Conservation (phyloP, 352 stramenopile genomes). For the Pythium guiyangense region DNA sequence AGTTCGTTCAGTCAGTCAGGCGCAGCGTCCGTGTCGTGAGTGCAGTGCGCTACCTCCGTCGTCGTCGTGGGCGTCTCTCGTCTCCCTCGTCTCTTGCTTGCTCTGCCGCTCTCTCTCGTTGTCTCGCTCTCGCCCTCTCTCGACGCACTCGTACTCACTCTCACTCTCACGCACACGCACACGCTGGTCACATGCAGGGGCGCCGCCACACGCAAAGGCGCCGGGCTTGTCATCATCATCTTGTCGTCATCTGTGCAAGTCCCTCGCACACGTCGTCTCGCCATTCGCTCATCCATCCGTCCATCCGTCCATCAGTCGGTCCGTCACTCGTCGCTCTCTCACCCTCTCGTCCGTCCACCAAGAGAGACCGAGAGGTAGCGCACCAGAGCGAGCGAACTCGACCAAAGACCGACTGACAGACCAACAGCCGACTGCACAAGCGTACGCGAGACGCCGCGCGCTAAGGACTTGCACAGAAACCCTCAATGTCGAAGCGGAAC, state of each 20-base stretch:
- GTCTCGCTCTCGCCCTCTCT: neutral
- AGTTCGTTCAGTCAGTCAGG: neutral
- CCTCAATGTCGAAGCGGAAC: constrained; percentile 82
- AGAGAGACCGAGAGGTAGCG: neutral
- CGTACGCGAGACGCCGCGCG: constrained; percentile 3
- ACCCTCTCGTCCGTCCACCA: neutral
- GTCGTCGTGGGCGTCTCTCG: neutral
- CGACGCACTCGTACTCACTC: constrained; percentile 2
- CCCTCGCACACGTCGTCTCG: constrained; percentile 17
- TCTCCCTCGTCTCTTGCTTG: neutral
- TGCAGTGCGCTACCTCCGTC: neutral
- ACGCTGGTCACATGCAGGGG: constrained; percentile 1
- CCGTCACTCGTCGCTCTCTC: neutral
- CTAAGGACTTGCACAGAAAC: constrained; percentile 87
- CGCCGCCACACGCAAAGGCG: neutral
- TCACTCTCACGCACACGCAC: constrained; percentile 1
- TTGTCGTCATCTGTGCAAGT: constrained; percentile 40
- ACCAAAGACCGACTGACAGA: neutral
- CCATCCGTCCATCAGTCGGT: neutral
- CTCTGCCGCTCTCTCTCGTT: neutral
- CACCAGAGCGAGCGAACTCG: neutral
- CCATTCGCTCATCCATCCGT: neutral
- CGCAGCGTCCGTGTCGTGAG: neutral
- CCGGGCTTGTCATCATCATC: neutral
- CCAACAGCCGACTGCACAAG: neutral